Conservation (phyloP, 345 rosid species). For the Ailanthus altissimus region DNA sequence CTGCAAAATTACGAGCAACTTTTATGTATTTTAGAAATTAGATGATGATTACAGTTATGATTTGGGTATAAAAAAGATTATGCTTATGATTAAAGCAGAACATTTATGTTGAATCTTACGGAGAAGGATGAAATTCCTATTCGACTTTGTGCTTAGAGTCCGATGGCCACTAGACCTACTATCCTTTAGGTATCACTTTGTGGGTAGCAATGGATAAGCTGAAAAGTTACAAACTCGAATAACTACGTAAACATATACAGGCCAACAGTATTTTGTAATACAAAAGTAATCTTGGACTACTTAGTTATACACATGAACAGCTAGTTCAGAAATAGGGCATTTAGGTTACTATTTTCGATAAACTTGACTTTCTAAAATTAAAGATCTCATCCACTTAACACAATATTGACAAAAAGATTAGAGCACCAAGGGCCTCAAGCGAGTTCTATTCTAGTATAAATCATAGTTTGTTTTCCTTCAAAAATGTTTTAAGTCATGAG, state of each 20-base stretch:
- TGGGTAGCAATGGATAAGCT: background rate
- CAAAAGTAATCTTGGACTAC: background rate
- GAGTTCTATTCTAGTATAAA: background rate
- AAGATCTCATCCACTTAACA: background rate
- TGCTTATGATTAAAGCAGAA: background rate
- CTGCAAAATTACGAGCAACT: background rate
- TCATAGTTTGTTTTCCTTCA: background rate
- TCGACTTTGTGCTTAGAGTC: background rate
- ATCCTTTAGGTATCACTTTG: background rate
- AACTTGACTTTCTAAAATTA: background rate
- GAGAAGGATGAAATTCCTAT: constrained; percentile 1
- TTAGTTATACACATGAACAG: background rate
- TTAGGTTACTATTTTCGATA: background rate
- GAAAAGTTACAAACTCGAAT: background rate
- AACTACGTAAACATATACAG: background rate
- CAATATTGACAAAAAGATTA: background rate
- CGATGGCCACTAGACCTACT: background rate
- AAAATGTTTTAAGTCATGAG: background rate
- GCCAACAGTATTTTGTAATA: background rate
- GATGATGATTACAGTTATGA: background rate
- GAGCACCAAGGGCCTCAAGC: background rate
- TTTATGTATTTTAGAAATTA: constrained; percentile 3
- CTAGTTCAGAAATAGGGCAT: background rate
- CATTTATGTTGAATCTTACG: background rate
- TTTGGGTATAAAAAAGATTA: too few relatives aligned